Evolutionary conservation across 768 basidiomycete species (phyloP).

Genomic region (Rickenella mellea): DNA sequence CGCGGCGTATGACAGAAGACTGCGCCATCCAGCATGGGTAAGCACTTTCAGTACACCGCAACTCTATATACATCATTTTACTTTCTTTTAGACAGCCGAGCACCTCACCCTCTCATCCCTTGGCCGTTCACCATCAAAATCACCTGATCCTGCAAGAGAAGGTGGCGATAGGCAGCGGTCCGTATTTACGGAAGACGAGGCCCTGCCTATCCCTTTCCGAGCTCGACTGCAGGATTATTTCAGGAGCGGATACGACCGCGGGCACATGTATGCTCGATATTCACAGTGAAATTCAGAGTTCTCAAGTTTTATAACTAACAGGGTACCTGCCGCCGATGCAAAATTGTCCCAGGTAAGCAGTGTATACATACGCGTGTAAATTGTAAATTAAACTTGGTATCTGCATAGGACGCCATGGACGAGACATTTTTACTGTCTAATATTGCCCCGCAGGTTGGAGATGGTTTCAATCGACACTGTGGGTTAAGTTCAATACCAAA

Average conservation of each 20-base stretch:
- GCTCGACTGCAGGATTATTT: conserved; percentile 86
- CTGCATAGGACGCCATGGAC: conserved; percentile 75
- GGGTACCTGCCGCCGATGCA: conserved; percentile 96
- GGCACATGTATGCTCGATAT: conserved; percentile 71
- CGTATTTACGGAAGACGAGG: conserved; percentile 74
- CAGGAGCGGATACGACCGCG: conserved; percentile 88
- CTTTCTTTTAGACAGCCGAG: conserved; percentile 69
- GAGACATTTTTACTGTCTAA: conserved; percentile 94
- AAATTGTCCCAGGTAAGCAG: conserved; percentile 65
- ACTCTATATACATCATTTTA: background rate
- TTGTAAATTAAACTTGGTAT: background rate
- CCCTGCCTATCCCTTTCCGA: conserved; percentile 68
- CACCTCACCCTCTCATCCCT: conserved; percentile 79
- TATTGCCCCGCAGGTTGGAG: conserved; percentile 97
- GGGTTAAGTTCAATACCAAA: conserved; percentile 16
- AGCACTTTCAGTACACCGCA: conserved; percentile 9
- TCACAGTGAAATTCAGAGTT: background rate
- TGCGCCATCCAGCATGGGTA: conserved; percentile 93
- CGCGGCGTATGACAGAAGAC: conserved; percentile 81
- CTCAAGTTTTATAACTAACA: conserved; percentile 17
- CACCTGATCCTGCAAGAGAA: conserved; percentile 21
- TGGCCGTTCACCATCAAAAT: conserved; percentile 29
- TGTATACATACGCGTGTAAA: background rate
- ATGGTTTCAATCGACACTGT: conserved; percentile 97
- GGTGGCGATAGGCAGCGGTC: conserved; percentile 67